Conservation (phyloP, 306 rosid species). For the Nissolia schottii region DNA sequence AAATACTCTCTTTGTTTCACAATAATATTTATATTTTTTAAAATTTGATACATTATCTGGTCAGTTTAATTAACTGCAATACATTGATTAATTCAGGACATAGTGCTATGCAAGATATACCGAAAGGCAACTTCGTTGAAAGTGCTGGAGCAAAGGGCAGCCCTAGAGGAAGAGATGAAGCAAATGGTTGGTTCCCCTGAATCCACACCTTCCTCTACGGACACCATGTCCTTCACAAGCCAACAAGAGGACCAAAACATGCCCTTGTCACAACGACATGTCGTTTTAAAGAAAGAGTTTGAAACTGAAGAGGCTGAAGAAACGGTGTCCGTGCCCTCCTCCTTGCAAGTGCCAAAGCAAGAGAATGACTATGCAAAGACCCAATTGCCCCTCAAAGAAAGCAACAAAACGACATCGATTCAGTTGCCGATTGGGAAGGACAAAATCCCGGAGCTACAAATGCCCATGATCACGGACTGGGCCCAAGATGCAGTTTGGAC, state of each 20-base stretch:
- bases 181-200: slow-evolving; percentile 41
- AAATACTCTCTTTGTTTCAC: too few relatives aligned
- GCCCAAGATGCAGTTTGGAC: slow-evolving; percentile 71
- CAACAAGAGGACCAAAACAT: slow-evolving; percentile 30
- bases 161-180: slow-evolving; percentile 64
- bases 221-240: slow-evolving; percentile 44
- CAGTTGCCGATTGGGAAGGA: slow-evolving; percentile 42
- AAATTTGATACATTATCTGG: too few relatives aligned
- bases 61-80: neutral
- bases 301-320: slow-evolving; percentile 37
- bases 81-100: slow-evolving; percentile 56
- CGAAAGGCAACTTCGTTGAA: slow-evolving; percentile 96
- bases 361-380: neutral
- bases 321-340: neutral
- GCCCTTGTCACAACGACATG: slow-evolving; percentile 20
- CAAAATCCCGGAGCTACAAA: slow-evolving; percentile 54
- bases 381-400: slow-evolving; percentile 11
- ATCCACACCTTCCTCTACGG: slow-evolving; percentile 55
- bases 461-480: slow-evolving; percentile 71
- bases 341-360: neutral
- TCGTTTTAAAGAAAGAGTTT: slow-evolving; percentile 39
- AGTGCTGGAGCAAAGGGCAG: slow-evolving; percentile 86
- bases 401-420: slow-evolving; percentile 18
- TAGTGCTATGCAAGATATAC: slow-evolving; percentile 86
- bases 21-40: too few relatives aligned